A percentile compares a stretch with the other conserved stretches of the same genome.
These are phyloP conservation scores for Pyrenochaeta sp. DNA, from an alignment of 2,329 filamentous ascomycete species.

Conservation along the genomic window DNA sequence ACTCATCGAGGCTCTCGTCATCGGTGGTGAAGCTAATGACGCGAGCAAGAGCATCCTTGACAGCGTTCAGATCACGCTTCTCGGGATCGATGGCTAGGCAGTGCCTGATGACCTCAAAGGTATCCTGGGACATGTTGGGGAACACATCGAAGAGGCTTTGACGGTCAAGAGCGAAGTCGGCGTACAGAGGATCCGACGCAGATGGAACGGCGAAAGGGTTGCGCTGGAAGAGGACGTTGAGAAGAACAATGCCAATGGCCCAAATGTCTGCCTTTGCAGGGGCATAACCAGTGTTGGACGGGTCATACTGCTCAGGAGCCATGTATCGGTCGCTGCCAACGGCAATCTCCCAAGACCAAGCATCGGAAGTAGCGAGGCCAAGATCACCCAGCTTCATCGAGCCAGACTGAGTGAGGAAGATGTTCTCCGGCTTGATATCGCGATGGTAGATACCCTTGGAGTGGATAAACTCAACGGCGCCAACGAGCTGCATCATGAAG, in stretches of 20 bases:
- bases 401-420: slow-evolving; percentile 87
- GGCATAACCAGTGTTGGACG: slow-evolving; percentile 85
- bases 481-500: slow-evolving; percentile 95
- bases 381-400: slow-evolving; percentile 97
- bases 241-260: slow-evolving; percentile 94
- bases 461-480: slow-evolving; percentile 90
- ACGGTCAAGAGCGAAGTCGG: slow-evolving; percentile 91
- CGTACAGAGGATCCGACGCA: slow-evolving; percentile 88
- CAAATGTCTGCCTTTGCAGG: slow-evolving; percentile 94
- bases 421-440: slow-evolving; percentile 99
- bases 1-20: slow-evolving; percentile 91
- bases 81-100: slow-evolving; percentile 90
- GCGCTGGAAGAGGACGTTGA: slow-evolving; percentile 95
- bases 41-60: slow-evolving; percentile 79
- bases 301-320: slow-evolving; percentile 98
- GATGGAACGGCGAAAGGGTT: slow-evolving; percentile 95
- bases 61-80: slow-evolving; percentile 82
- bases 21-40: slow-evolving; percentile 92
- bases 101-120: slow-evolving; percentile 89
- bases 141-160: slow-evolving; percentile 98
- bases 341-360: slow-evolving; percentile 90
- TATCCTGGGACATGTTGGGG: slow-evolving; percentile 97
- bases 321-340: slow-evolving; percentile 99
- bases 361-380: slow-evolving; percentile 86
- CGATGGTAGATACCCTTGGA: slow-evolving; percentile 91